A percentile compares a stretch with the other conserved stretches of the same genome.
phyloP scores from a whole-genome alignment of 2,329 filamentous ascomycete species.

The Aureobasidium vineae region DNA sequence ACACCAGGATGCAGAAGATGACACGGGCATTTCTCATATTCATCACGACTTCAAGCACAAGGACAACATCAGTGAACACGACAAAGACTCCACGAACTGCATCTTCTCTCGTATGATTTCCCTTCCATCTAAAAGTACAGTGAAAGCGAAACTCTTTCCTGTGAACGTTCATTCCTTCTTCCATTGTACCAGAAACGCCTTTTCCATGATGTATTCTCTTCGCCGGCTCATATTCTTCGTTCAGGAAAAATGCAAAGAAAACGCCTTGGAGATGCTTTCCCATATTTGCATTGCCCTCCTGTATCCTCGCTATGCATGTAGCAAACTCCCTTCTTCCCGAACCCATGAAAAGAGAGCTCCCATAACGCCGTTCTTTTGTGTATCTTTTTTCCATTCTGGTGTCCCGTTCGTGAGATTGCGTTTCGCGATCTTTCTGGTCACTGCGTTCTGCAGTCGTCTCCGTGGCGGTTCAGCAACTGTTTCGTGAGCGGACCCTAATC shows the following conservation, averaged over 20 bases:
- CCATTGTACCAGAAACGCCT: background rate
- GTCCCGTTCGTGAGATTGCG: background rate
- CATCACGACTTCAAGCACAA: no score
- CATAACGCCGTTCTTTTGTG: background rate
- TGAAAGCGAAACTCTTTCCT: background rate
- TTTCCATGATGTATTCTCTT: background rate
- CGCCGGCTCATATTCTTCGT: background rate
- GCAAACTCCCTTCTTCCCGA: background rate
- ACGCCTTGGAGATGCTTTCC: background rate
- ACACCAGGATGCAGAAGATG: no score
- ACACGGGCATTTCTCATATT: no score
- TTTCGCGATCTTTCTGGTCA: background rate
- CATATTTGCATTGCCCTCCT: background rate
- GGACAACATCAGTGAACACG: no score
- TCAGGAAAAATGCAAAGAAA: background rate
- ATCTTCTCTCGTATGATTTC: background rate
- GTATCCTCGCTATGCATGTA: conserved; percentile 9
- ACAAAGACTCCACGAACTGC: background rate
- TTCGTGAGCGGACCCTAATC: background rate
- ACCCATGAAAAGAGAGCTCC: background rate
- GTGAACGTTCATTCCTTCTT: background rate
- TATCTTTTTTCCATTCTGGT: background rate
- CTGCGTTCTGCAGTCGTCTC: background rate
- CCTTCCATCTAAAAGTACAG: background rate
- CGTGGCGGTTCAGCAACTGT: background rate